Evolutionary conservation across 768 basidiomycete species (phyloP).

Genomic region (Suillus clintonianus): DNA sequence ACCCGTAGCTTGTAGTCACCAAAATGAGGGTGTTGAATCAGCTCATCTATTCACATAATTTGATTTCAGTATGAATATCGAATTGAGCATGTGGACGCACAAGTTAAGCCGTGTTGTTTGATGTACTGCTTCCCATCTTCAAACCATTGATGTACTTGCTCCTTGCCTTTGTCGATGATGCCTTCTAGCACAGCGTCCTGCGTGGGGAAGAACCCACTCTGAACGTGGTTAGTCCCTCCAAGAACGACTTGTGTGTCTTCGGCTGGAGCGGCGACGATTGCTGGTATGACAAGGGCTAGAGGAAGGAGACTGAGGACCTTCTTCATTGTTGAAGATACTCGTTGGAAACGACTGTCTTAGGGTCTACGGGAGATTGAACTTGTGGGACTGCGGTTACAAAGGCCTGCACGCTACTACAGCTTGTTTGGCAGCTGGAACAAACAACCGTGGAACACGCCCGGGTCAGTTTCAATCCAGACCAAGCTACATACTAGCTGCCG

Average conservation of each 20-base stretch:
- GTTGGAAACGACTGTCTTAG: neutral
- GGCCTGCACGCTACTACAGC: neutral
- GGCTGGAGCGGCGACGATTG: constrained; percentile 39
- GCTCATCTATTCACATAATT: constrained; percentile 57
- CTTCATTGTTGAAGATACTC: constrained; percentile 33
- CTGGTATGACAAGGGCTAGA: constrained; percentile 33
- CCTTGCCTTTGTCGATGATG: constrained; percentile 42
- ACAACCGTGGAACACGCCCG: neutral
- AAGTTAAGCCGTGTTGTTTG: constrained; percentile 68
- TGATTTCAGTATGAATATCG: constrained; percentile 5
- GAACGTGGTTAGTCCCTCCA: constrained; percentile 25
- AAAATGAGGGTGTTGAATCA: constrained; percentile 54
- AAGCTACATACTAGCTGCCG: too few species aligned
- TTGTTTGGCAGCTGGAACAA: neutral
- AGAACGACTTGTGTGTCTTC: constrained; percentile 49
- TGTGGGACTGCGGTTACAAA: neutral
- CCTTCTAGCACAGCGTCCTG: constrained; percentile 42
- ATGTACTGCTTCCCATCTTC: constrained; percentile 66
- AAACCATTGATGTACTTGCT: constrained; percentile 60
- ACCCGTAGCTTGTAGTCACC: constrained; percentile 61
- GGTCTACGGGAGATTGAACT: neutral
- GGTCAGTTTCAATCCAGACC: neutral
- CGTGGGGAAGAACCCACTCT: constrained; percentile 32
- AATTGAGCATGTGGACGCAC: constrained; percentile 44
- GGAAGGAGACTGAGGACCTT: constrained; percentile 36